Evolutionary conservation across 495 filamentous ascomycete genomes (phyloP).

Genomic region (Penicillium egyptiacum): DNA sequence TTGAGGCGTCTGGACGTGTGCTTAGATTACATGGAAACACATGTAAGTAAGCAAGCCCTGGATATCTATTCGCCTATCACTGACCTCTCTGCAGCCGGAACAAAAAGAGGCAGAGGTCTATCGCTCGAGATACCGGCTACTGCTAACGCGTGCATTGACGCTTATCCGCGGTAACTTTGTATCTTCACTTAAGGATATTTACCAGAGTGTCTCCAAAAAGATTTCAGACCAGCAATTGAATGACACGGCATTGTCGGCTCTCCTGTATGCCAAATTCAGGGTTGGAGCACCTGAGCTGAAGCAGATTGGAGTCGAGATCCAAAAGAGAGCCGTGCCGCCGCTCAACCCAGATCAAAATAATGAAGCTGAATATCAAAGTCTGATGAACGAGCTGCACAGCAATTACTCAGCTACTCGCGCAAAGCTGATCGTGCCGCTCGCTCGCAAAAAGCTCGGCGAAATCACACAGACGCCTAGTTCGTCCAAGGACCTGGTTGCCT

Average conservation of each 20-base stretch:
- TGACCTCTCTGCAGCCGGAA: slow-evolving; percentile 53
- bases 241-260: slow-evolving; percentile 72
- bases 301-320: slow-evolving; percentile 64
- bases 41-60: slow-evolving; percentile 54
- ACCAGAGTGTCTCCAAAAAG: slow-evolving; percentile 67
- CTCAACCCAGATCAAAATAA: slow-evolving; percentile 59
- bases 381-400: slow-evolving; percentile 67
- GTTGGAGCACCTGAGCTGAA: slow-evolving; percentile 67
- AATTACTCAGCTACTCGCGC: slow-evolving; percentile 60
- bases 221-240: slow-evolving; percentile 70
- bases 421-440: slow-evolving; percentile 59
- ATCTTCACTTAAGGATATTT: slow-evolving; percentile 64
- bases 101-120: slow-evolving; percentile 88
- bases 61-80: neutral
- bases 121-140: slow-evolving; percentile 65
- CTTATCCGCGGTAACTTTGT: slow-evolving; percentile 88
- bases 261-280: slow-evolving; percentile 76
- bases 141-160: slow-evolving; percentile 70
- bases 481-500: slow-evolving; percentile 66
- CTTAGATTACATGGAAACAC: slow-evolving; percentile 81
- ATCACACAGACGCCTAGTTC: slow-evolving; percentile 64
- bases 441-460: slow-evolving; percentile 62
- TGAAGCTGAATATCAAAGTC: slow-evolving; percentile 65
- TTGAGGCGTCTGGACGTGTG: slow-evolving; percentile 81
- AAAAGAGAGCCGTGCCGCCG: slow-evolving; percentile 63